Evolutionary conservation across 257 asterid genomes (phyloP), one percentile per base, ranked within the genome.

Genomic region (Ligustrum vulgare): DNA sequence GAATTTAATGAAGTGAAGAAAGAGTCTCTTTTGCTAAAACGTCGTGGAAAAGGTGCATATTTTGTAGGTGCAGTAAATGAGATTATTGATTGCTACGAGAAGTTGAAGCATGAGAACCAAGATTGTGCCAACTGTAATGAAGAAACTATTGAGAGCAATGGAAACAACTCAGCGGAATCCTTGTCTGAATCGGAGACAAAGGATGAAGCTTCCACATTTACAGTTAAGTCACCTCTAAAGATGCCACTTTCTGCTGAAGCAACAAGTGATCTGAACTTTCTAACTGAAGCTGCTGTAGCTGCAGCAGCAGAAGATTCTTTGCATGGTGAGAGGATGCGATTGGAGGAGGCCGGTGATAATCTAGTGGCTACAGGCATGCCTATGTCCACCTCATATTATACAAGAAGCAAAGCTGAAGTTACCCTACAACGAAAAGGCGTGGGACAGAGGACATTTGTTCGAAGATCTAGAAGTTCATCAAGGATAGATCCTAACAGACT

Each of bases 1-100:
- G 93, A 92, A 47, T 94, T 94, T 84, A 90, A 97, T 0, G 97
- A 94, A 84, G 97, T 90, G 82, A 94, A 87, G 84, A 92, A 90
- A 84, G 82, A 67, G 45, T 89, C 93, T 80, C 89, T 94, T 75
- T 80, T 92, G 76, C 93, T 86, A 32, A 94, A 89, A 83, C 95
- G 96, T 47, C 94, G 87, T 84, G 96, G 94, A 11, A 94, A 94
- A 86, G 91, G 96, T 81, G 85, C 97, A 78, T 97, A 92, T 86
- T 94, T 90, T 84, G 87, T 79, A 75, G 92, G 92, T 67, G 98
- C 98, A 23, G 86, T 88, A 60, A 86, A 79, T 20, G 97, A 94
- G 85, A 94, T 94, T 65, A 87, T 90, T 62, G 89, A 82, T 69
- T 80, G 93, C 86, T 92, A 81, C 64, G 98, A 92, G 81, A 86